Conservation (phyloP, 257 asterid species). For the Salvia miltiorrhiza region DNA sequence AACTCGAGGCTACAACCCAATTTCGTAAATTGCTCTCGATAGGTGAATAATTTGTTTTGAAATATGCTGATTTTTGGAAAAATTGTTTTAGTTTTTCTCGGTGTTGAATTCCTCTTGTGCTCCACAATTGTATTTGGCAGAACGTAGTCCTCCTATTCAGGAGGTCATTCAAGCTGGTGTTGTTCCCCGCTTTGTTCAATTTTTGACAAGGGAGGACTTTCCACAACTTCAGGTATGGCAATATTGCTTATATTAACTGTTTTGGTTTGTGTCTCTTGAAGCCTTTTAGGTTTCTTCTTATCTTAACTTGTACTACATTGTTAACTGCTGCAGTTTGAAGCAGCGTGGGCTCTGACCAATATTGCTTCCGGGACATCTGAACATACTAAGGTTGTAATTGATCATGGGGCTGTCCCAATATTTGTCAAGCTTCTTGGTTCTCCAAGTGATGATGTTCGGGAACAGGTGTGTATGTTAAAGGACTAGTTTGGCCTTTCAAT, state of each 20-base stretch:
- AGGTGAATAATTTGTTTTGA: slow-evolving; percentile 36
- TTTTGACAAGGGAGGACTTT: slow-evolving; percentile 71
- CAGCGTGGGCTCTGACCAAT: slow-evolving; percentile 97
- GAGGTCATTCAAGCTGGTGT: slow-evolving; percentile 87
- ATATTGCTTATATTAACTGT: not conserved
- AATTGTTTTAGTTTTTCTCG: not conserved
- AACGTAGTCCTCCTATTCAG: slow-evolving; percentile 83
- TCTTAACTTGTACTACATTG: not conserved
- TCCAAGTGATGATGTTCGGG: slow-evolving; percentile 89
- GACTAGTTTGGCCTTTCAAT: not conserved
- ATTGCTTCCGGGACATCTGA: slow-evolving; percentile 95
- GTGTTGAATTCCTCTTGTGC: slow-evolving; percentile 3
- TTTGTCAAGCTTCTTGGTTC: slow-evolving; percentile 81
- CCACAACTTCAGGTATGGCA: slow-evolving; percentile 78
- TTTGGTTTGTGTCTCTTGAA: not conserved
- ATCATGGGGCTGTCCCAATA: slow-evolving; percentile 81
- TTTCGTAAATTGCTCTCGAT: slow-evolving; percentile 80
- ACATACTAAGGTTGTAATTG: slow-evolving; percentile 81
- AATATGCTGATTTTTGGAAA: not conserved
- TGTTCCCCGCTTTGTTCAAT: slow-evolving; percentile 80
- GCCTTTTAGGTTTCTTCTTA: not conserved
- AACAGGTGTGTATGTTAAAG: slow-evolving; percentile 49
- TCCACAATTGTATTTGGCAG: slow-evolving; percentile 29
- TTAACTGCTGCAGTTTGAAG: slow-evolving; percentile 60
- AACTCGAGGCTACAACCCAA: slow-evolving; percentile 74